Evolutionary conservation across 164 flowering plant species (phyloP).

Genomic region (Vitis amurensis): DNA sequence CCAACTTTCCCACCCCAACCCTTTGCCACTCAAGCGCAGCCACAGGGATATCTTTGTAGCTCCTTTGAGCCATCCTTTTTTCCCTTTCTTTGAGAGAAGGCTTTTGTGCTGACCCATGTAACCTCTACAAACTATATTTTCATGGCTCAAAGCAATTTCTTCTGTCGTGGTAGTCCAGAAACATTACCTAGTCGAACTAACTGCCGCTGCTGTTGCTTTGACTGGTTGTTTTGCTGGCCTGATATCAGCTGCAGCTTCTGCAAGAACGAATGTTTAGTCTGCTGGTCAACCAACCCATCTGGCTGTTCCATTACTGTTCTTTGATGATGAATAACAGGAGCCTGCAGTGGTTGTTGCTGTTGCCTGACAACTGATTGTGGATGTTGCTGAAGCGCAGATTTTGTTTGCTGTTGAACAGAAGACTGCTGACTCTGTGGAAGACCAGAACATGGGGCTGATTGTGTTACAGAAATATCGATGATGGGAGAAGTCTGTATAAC

Average conservation of each 20-base stretch:
- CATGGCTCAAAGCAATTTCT: constrained; percentile 40
- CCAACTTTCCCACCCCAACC: too few species aligned
- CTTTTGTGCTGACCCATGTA: too few species aligned
- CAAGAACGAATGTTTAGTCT: constrained; percentile 36
- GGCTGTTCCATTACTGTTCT: constrained; percentile 34
- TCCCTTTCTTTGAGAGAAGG: too few species aligned
- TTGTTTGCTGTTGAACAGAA: constrained; percentile 53
- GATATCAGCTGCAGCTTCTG: constrained; percentile 53
- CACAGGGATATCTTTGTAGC: too few species aligned
- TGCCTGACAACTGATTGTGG: constrained; percentile 62
- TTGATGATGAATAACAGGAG: constrained; percentile 58
- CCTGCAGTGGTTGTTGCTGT: constrained; percentile 57
- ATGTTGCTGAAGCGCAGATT: constrained; percentile 67
- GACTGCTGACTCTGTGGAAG: constrained; percentile 71
- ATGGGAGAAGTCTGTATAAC: constrained; percentile 42
- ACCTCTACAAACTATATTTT: too few species aligned
- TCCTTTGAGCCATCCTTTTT: too few species aligned
- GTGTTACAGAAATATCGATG: constrained; percentile 31
- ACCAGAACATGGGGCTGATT: constrained; percentile 41
- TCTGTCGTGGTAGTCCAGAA: constrained; percentile 62
- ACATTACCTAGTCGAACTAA: constrained; percentile 53
- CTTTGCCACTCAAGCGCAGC: too few species aligned
- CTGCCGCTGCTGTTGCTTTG: constrained; percentile 59
- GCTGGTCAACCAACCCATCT: constrained; percentile 46
- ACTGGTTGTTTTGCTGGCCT: constrained; percentile 40